Percentiles rank a stretch among this genome's conserved stretches.
Evolutionary conservation across 257 asterid genomes (phyloP).

Genomic region (Marsdenia floribunda): DNA sequence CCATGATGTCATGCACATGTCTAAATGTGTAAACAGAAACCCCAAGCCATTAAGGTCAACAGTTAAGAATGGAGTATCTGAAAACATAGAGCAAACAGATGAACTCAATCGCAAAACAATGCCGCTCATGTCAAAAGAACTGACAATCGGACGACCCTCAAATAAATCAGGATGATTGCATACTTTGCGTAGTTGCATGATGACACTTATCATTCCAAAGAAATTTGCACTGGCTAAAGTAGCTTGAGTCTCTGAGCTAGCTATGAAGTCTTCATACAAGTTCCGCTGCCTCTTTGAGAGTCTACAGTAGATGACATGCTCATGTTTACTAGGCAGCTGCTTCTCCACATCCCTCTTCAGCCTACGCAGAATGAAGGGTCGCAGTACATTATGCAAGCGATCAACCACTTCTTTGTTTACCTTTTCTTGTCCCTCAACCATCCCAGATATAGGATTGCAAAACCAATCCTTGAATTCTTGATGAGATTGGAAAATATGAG

Average conservation of each 20-base stretch:
- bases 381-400: conserved; percentile 97
- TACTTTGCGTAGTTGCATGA: conserved; percentile 99
- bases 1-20: conserved; percentile 86
- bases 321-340: conserved; percentile 93
- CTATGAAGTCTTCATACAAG: conserved; percentile 94
- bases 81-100: conserved; percentile 68
- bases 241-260: conserved; percentile 98
- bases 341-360: conserved; percentile 97
- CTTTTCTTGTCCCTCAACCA: conserved; percentile 98
- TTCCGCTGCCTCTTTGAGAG: conserved; percentile 98
- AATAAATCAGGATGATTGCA: conserved; percentile 99
- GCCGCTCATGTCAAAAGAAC: conserved; percentile 89
- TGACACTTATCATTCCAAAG: conserved; percentile 96
- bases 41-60: conserved; percentile 79
- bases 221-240: conserved; percentile 87
- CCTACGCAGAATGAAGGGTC: conserved; percentile 94
- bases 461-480: conserved; percentile 99
- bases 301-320: conserved; percentile 85
- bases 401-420: conserved; percentile 96
- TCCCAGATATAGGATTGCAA: conserved; percentile 90
- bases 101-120: conserved; percentile 78
- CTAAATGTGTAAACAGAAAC: conserved; percentile 74
- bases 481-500: conserved; percentile 96
- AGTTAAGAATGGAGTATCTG: conserved; percentile 47
- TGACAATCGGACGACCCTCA: conserved; percentile 98